Percentiles rank a stretch among this genome's conserved stretches.
These are phyloP conservation scores for Carpinus viminea DNA, from an alignment of 306 rosid genomes.

Conservation along the genomic window DNA sequence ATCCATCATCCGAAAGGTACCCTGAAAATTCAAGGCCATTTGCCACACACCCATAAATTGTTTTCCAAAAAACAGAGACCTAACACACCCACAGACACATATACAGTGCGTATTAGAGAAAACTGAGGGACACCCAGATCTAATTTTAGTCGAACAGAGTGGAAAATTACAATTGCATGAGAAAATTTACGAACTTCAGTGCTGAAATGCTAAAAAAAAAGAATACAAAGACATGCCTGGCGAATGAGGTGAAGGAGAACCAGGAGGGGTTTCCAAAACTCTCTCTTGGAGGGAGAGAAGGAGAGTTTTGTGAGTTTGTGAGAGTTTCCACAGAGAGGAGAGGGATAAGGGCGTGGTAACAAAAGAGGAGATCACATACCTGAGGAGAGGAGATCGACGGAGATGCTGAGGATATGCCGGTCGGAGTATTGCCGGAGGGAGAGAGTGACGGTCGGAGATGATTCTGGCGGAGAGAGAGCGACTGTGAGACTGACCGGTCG, in stretches of 20 bases:
- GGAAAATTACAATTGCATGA: not conserved
- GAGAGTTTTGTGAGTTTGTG: constrained; percentile 34
- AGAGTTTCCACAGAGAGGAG: no score
- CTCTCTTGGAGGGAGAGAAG: constrained; percentile 90
- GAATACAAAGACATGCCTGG: constrained; percentile 24
- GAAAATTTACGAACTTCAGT: not conserved
- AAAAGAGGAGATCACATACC: no score
- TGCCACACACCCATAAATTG: not conserved
- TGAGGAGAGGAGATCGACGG: no score
- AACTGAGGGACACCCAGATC: constrained; percentile 7
- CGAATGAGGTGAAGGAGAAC: constrained; percentile 58
- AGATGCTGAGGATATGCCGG: no score
- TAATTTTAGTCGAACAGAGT: not conserved
- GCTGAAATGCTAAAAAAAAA: not conserved
- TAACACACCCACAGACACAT: not conserved
- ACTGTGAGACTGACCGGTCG: no score
- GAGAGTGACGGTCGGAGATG: no score
- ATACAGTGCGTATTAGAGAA: not conserved
- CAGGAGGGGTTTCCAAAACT: constrained; percentile 80
- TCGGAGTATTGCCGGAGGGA: no score
- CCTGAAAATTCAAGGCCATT: constrained; percentile 31
- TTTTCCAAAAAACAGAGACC: not conserved
- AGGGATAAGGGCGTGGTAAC: no score
- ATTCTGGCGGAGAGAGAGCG: no score
- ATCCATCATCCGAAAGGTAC: constrained; percentile 58